Conservation (phyloP, 2,329 filamentous ascomycete genomes). For the Colletotrichum coccodes region DNA sequence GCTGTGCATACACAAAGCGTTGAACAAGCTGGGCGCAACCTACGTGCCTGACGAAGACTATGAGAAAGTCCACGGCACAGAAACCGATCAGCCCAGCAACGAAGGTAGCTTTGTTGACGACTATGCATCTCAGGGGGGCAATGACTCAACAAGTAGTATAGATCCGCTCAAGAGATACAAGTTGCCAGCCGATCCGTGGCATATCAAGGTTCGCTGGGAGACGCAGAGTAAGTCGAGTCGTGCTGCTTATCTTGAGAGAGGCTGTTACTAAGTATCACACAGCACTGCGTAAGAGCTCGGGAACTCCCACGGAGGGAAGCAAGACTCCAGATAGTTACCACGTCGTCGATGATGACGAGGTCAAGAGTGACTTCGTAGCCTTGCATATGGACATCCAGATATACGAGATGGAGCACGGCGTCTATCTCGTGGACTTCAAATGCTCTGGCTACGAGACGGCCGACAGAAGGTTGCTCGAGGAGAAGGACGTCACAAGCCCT, state of each 20-base stretch:
- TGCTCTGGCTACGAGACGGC: conserved; percentile 92
- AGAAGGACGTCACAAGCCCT: conserved; percentile 94
- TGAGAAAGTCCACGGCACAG: conserved; percentile 55
- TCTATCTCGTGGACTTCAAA: conserved; percentile 98
- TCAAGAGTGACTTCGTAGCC: conserved; percentile 76
- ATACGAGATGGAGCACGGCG: conserved; percentile 91
- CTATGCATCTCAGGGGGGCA: conserved; percentile 48
- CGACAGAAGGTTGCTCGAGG: conserved; percentile 80
- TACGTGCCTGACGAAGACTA: conserved; percentile 80
- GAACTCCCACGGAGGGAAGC: conserved; percentile 28
- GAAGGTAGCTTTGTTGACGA: conserved; percentile 54
- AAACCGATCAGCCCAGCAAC: conserved; percentile 52
- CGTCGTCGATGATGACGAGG: conserved; percentile 50
- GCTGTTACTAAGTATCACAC: conserved; percentile 10
- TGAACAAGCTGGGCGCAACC: conserved; percentile 86
- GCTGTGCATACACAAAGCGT: conserved; percentile 92
- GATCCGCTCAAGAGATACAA: conserved; percentile 75
- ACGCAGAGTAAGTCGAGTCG: conserved; percentile 75
- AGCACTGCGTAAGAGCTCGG: conserved; percentile 52
- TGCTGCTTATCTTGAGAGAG: conserved; percentile 50
- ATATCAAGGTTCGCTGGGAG: conserved; percentile 89
- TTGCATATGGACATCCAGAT: conserved; percentile 97
- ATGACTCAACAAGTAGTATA: conserved; percentile 49
- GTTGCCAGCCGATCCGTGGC: conserved; percentile 94
- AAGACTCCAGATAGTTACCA: conserved; percentile 50